Base-by-base conservation (phyloP, 805 yeast genomes). In the Zygotorulaspora chibaensis region DNA sequence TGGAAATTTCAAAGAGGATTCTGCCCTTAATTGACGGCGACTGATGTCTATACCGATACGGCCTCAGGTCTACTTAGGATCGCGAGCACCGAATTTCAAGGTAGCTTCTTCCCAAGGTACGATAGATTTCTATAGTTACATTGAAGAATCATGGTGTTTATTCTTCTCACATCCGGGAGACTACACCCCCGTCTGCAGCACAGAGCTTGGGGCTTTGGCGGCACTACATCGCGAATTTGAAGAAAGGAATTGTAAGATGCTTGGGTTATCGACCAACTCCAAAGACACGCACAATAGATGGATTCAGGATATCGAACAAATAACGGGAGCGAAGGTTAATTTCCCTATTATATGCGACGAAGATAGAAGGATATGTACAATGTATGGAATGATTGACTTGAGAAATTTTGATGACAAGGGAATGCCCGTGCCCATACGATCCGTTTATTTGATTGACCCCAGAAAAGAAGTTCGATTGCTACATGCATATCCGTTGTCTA, bases 141-240 rank as follows among this genome's bases (percentile, higher is more conserved):
- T 77, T 47, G 85, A 81, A 29, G 72, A 74, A 59, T 67, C 73
- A 46, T 83, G 89, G 88, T 74, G 73, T 38, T 79, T 83, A 34
- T 73, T 83, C 51, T 83, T 83, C 69, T 79, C 85, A 27, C 88
- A 83, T 62, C 89, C 89, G 45, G 87, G 81, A 53, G 88, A 83
- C 63, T 83, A 79, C 72, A 83, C 89, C 16, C 89, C 89, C 29
- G 86, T 83, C 39, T 83, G 89, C 65, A 83, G 88, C 52, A 83
- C 89, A 42, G 89, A 83, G 65, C 71, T 83, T 48, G 88, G 88
- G 52, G 88, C 87, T 7, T 82, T 83, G 59, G 83, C 87, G 53
- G 76, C 79, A 60, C 70, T 83, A 60, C 80, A 81, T 61, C 84
- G 84, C 11, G 87, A 83, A 62, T 83, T 83, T 60, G 72, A 71